Conservation (phyloP, 202 grass and related monocot genomes). For the Carex sylvatica region DNA sequence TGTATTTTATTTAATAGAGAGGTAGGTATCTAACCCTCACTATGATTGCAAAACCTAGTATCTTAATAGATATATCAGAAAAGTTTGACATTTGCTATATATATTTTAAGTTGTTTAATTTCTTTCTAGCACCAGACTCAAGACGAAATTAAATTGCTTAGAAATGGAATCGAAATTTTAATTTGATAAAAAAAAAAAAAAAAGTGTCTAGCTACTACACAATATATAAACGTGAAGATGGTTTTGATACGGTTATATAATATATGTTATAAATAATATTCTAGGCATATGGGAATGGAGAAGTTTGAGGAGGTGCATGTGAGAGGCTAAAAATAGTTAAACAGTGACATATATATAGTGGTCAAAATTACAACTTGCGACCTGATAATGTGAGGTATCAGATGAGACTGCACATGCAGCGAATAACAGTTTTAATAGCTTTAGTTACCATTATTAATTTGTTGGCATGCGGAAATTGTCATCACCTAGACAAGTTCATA, state of each 20-base stretch:
- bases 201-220: background rate
- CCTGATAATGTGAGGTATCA: background rate
- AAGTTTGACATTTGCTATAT: background rate
- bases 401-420: conserved; percentile 25
- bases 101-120: no score
- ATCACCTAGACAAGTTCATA: background rate
- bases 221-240: background rate
- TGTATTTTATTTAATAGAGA: background rate
- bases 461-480: background rate
- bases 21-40: background rate
- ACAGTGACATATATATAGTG: background rate
- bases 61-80: background rate
- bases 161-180: background rate
- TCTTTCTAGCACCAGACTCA: background rate
- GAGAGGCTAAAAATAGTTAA: conserved; percentile 6
- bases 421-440: background rate
- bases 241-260: background rate
- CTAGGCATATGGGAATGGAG: background rate
- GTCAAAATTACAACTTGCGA: background rate
- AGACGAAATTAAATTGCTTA: background rate
- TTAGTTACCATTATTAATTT: no score
- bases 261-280: background rate
- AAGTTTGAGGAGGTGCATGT: background rate
- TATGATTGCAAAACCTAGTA: background rate
- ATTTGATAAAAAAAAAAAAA: background rate